Percentiles rank a stretch among this genome's conserved stretches.
Evolutionary conservation across 2,329 filamentous ascomycete genomes (phyloP).

Genomic region (Cladophialophora carrionii): DNA sequence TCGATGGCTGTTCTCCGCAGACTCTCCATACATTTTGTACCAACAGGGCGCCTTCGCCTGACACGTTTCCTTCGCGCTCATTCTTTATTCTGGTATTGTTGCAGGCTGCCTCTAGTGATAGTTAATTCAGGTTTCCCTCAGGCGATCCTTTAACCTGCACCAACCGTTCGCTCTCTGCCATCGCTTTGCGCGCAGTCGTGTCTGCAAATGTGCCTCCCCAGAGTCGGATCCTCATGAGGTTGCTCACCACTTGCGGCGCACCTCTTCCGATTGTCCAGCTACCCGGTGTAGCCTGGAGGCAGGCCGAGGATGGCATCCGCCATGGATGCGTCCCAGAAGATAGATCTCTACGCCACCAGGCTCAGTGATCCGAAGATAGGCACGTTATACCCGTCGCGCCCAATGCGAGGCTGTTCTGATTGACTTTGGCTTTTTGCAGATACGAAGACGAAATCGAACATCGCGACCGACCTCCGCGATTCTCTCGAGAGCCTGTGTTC

Average conservation of each 20-base stretch:
- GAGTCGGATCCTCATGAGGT: conserved; percentile 25
- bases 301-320: conserved; percentile 18
- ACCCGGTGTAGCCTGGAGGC: conserved; percentile 16
- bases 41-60: conserved; percentile 16
- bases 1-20: conserved; percentile 19
- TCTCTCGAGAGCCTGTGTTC: conserved; percentile 82
- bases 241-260: conserved; percentile 23
- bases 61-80: conserved; percentile 15
- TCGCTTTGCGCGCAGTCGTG: conserved; percentile 4
- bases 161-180: not conserved
- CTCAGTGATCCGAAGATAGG: conserved; percentile 54
- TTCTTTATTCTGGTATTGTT: conserved; percentile 15
- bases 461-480: conserved; percentile 85
- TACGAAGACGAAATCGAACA: conserved; percentile 76
- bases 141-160: not conserved
- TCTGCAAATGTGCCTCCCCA: conserved; percentile 22
- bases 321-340: conserved; percentile 41
- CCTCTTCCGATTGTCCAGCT: conserved; percentile 2
- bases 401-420: conserved; percentile 11
- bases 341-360: conserved; percentile 56
- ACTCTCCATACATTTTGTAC: conserved; percentile 9
- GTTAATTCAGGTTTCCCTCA: not conserved
- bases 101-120: conserved; percentile 8
- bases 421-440: conserved; percentile 58
- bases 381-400: conserved; percentile 41